Evolutionary conservation across 352 stramenopile genomes (phyloP).

Genomic region (Globisporangium cylindrosporum): DNA sequence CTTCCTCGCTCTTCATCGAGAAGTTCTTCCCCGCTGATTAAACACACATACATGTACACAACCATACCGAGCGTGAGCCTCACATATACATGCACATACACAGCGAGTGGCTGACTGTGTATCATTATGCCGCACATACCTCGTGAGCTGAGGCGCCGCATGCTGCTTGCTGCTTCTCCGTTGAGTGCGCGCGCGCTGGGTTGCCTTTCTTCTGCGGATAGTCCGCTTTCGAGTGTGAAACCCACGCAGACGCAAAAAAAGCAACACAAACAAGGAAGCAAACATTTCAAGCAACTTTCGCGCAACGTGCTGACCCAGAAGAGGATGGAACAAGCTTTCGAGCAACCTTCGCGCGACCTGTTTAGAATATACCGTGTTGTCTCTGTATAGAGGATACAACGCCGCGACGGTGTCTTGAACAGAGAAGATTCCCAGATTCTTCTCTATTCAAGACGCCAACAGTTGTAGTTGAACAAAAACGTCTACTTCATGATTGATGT

Average conservation of each 20-base stretch:
- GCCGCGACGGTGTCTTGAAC: background rate
- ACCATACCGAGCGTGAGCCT: background rate
- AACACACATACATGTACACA: constrained; percentile 5
- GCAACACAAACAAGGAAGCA: background rate
- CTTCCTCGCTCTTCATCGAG: constrained; percentile 77
- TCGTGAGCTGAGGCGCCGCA: constrained; percentile 59
- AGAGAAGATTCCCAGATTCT: background rate
- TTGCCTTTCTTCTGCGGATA: background rate
- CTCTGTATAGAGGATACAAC: background rate
- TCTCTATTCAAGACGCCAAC: too few species aligned
- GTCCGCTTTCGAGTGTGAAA: background rate
- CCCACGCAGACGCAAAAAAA: background rate
- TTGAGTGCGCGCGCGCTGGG: background rate
- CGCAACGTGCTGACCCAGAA: background rate
- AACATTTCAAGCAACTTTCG: background rate
- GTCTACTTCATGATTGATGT: too few species aligned
- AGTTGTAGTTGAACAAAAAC: too few species aligned
- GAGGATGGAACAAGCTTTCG: background rate
- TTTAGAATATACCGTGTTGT: background rate
- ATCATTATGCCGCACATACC: constrained; percentile 20
- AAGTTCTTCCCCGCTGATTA: constrained; percentile 58
- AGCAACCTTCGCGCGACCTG: background rate
- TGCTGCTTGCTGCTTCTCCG: constrained; percentile 14
- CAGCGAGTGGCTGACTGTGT: background rate
- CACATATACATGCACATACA: background rate